phyloP scores from a whole-genome alignment of 2,329 filamentous ascomycete genomes.

The Aschersonia sp. region DNA sequence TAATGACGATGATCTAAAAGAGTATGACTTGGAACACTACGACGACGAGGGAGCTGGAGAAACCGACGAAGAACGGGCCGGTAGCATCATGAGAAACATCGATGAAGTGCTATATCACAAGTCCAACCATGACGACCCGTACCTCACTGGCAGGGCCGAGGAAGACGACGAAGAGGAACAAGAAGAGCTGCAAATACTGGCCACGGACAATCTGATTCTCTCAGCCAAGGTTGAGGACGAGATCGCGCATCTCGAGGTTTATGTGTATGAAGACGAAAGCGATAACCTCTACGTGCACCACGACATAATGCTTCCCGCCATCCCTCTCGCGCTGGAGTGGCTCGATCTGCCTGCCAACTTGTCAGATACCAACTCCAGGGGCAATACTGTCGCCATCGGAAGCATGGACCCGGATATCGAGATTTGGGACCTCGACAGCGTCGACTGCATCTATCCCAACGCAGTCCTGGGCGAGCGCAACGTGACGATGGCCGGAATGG shows the following conservation, averaged over 20 bases:
- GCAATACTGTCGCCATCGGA: conserved; percentile 88
- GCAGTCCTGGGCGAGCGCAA: conserved; percentile 73
- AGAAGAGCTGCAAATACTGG: conserved; percentile 84
- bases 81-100: conserved; percentile 83
- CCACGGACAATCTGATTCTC: conserved; percentile 83
- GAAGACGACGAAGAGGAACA: conserved; percentile 71
- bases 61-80: conserved; percentile 38
- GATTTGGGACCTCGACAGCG: conserved; percentile 90
- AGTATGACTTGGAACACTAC: conserved; percentile 94
- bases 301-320: conserved; percentile 97
- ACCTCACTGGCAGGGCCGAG: conserved; percentile 72
- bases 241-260: conserved; percentile 88
- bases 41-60: conserved; percentile 57
- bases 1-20: conserved; percentile 78
- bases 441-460: conserved; percentile 97
- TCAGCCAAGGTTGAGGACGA: conserved; percentile 94
- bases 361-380: conserved; percentile 44
- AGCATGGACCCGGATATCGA: conserved; percentile 99
- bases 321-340: conserved; percentile 93
- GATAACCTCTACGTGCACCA: conserved; percentile 99
- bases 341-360: conserved; percentile 81
- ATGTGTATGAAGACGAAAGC: conserved; percentile 88
- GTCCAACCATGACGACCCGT: conserved; percentile 88
- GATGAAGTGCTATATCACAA: conserved; percentile 89
- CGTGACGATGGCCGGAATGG: conserved; percentile 28